These are phyloP conservation scores for Apophysomyces trapeziformis DNA, from an alignment of 371 early-diverging fungal species.

Conservation along the genomic window DNA sequence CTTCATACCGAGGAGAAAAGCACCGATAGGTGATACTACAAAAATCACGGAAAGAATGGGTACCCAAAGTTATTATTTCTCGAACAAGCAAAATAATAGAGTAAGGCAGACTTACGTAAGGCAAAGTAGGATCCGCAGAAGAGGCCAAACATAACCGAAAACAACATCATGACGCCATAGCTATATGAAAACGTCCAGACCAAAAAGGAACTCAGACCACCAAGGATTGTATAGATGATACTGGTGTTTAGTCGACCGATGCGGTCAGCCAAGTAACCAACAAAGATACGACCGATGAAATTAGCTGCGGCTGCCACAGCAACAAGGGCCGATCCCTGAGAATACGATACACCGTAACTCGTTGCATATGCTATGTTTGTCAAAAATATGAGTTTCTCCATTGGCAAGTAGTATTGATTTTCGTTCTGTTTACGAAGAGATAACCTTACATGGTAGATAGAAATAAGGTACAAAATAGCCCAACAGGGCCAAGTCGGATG, in stretches of 20 bases:
- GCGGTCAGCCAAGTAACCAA: conserved; percentile 48
- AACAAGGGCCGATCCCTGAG: conserved; percentile 35
- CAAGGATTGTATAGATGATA: conserved; percentile 32
- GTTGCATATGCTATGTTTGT: conserved; percentile 31
- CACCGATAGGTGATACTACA: conserved; percentile 44
- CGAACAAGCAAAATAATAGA: neutral
- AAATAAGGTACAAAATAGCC: conserved; percentile 70
- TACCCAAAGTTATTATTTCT: too few species aligned
- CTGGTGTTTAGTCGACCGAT: conserved; percentile 54
- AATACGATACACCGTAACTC: conserved; percentile 29
- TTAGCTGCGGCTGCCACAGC: conserved; percentile 55
- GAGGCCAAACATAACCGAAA: conserved; percentile 45
- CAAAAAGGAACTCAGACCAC: conserved; percentile 40
- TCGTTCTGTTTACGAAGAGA: neutral
- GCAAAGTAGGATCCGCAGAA: conserved; percentile 46
- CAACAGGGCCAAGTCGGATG: conserved; percentile 47
- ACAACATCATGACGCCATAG: conserved; percentile 46
- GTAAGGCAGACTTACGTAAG: conserved; percentile 21
- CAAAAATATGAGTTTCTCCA: too few species aligned
- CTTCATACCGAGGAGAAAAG: conserved; percentile 36
- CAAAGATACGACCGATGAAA: conserved; percentile 61
- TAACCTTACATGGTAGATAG: conserved; percentile 49
- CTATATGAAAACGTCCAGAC: conserved; percentile 57
- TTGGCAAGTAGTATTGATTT: neutral
- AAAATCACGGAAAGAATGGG: neutral